Conservation (phyloP, 2,329 filamentous ascomycete genomes). For the Dactylellina cionopaga region DNA sequence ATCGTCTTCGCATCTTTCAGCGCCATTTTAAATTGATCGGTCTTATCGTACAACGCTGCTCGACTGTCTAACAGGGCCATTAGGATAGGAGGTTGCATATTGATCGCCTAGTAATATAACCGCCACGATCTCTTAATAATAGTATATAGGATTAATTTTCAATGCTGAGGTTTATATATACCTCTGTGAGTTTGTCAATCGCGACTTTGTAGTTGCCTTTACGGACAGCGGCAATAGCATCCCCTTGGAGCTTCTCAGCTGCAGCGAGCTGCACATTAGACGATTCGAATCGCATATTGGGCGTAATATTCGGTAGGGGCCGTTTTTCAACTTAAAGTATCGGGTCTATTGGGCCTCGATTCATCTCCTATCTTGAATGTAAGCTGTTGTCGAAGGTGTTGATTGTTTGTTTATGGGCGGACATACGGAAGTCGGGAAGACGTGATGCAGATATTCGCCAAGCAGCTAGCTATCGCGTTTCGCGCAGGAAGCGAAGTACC, state of each 20-base stretch:
- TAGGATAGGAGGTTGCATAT: slow-evolving; percentile 51
- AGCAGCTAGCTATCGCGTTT: background rate
- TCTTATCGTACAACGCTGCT: slow-evolving; percentile 55
- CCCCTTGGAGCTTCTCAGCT: slow-evolving; percentile 52
- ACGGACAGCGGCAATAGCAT: slow-evolving; percentile 51
- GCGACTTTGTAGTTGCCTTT: slow-evolving; percentile 51
- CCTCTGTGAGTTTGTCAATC: slow-evolving; percentile 53
- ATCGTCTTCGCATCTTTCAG: slow-evolving; percentile 55
- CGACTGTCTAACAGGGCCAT: slow-evolving; percentile 53
- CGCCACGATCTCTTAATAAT: background rate
- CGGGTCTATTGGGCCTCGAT: background rate
- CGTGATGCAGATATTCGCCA: slow-evolving; percentile 22
- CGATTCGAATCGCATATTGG: slow-evolving; percentile 31
- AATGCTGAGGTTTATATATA: background rate
- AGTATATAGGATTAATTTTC: background rate
- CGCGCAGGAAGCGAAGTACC: background rate
- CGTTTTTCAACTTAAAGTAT: background rate
- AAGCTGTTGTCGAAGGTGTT: too few species aligned
- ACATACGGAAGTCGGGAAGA: slow-evolving; percentile 7
- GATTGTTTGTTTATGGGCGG: too few species aligned
- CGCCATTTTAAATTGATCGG: slow-evolving; percentile 40
- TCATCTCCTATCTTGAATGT: too few species aligned
- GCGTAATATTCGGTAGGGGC: background rate
- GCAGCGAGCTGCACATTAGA: slow-evolving; percentile 43
- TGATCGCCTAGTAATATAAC: slow-evolving; percentile 29